Conservation (phyloP, 805 yeast species). For the Osmozyma mogii region DNA sequence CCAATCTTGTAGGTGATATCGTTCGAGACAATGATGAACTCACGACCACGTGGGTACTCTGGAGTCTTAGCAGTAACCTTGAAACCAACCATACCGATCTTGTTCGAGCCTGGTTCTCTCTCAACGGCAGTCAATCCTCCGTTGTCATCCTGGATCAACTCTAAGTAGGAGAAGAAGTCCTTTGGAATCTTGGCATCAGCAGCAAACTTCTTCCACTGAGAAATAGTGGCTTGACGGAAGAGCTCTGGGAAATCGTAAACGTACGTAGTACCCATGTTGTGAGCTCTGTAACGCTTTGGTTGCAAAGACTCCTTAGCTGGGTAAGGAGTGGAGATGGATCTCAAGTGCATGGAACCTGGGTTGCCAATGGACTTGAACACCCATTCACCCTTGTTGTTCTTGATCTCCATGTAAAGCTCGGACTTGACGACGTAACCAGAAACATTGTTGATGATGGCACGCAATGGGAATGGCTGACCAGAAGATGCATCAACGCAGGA, state of each 20-base stretch:
- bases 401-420: slow-evolving; percentile 90
- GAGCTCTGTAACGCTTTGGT: slow-evolving; percentile 98
- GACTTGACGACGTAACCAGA: slow-evolving; percentile 96
- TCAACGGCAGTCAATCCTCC: slow-evolving; percentile 78
- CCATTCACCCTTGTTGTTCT: slow-evolving; percentile 91
- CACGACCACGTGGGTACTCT: slow-evolving; percentile 95
- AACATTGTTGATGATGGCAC: slow-evolving; percentile 94
- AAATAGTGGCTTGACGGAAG: slow-evolving; percentile 83
- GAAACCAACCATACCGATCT: slow-evolving; percentile 97
- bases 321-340: slow-evolving; percentile 92
- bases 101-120: slow-evolving; percentile 95
- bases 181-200: slow-evolving; percentile 56
- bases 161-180: slow-evolving; percentile 70
- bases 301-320: slow-evolving; percentile 97
- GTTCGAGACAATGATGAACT: slow-evolving; percentile 86
- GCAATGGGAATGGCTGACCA: slow-evolving; percentile 87
- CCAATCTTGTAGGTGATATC: slow-evolving; percentile 98
- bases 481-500: slow-evolving; percentile 85
- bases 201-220: slow-evolving; percentile 73
- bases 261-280: slow-evolving; percentile 95
- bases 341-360: slow-evolving; percentile 96
- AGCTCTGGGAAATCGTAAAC: slow-evolving; percentile 98
- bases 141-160: slow-evolving; percentile 77
- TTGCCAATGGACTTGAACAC: slow-evolving; percentile 90
- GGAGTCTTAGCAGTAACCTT: slow-evolving; percentile 86